Evolutionary conservation across 306 rosid species (phyloP).

Genomic region (Potentilla sterilis): DNA sequence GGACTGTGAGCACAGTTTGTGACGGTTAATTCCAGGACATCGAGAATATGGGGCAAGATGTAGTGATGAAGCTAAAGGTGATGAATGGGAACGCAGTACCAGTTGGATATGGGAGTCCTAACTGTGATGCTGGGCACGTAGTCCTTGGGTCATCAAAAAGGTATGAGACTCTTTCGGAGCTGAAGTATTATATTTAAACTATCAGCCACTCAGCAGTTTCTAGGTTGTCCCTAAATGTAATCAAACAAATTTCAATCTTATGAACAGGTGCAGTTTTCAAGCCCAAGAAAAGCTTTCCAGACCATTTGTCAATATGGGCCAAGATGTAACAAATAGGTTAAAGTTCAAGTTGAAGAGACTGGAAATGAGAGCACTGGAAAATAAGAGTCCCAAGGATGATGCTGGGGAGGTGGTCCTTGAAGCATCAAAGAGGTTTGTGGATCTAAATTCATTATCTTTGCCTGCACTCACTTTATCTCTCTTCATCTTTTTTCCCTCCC

Average conservation of each 20-base stretch:
- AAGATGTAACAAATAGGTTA: conserved; percentile 20
- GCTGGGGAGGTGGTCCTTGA: not conserved
- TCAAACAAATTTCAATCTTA: conserved; percentile 14
- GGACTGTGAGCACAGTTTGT: not conserved
- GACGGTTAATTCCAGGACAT: conserved; percentile 9
- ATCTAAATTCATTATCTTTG: not conserved
- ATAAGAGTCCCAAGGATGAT: conserved; percentile 1
- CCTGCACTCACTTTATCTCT: not conserved
- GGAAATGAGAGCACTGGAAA: not conserved
- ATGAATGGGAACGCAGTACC: conserved; percentile 18
- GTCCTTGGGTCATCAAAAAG: conserved; percentile 17
- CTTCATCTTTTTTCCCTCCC: not conserved
- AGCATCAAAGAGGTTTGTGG: conserved; percentile 9
- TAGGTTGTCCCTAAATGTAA: not conserved
- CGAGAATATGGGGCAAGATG: conserved; percentile 28
- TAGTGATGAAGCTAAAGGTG: conserved; percentile 23
- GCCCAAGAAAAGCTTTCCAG: not conserved
- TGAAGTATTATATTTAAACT: not conserved
- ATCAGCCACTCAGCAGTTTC: not conserved
- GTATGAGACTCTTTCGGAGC: conserved; percentile 3
- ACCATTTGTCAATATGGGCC: conserved; percentile 15
- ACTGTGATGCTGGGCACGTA: conserved; percentile 11
- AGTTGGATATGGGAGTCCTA: conserved; percentile 20
- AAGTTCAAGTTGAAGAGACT: conserved; percentile 22
- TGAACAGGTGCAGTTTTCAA: conserved; percentile 15